Evolutionary conservation across 371 early-diverging fungal genomes (phyloP), one percentile per base, ranked within the genome.

Genomic region (Ecytonucleospora hepatopenaei): DNA sequence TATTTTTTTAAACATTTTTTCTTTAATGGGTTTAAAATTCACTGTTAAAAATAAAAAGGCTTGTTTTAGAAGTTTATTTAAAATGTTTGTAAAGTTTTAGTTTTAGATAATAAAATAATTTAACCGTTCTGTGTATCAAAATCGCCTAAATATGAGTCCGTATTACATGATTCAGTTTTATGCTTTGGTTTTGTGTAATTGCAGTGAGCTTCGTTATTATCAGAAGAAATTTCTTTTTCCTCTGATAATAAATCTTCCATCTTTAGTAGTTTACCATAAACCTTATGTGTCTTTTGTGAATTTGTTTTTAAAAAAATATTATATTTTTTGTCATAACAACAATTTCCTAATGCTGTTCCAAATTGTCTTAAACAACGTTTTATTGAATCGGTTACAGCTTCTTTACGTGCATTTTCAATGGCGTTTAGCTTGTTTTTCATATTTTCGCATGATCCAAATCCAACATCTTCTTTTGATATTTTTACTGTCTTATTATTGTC

Each of bases 341-440:
- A 94, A 68, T 90, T 90, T 17, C 97, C 97, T 48, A 95, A 66
- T 4, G 84, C 84, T 67, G 90, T 90, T 19, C 98, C 98, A 82
- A 94, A 95, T 62, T 83, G 82, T 3, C 89, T 84, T 61, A 96
- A 71, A 0, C 92, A 86, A 40, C 98, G 82, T 79, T 97, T 97
- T 28, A 91, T 64, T 0, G 85, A 92, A 80, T 97, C 98, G 0
- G 97, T 98, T 0, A 83, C 83, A 0, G 99, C 90, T 76, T 92
- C 92, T 69, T 98, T 98, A 71, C 86, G 87, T 2, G 90, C 90
- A 83, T 91, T 92, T 73, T 94, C 90, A 62, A 88, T 84, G 0
- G 91, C 95, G 5, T 74, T 69, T 0, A 83, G 85, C 74, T 90
- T 92, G 56, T 82, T 81, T 72, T 79, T 86, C n/a, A 81, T 78